Base-by-base conservation (phyloP, 768 basidiomycete species). In the Hypholoma fasciculare region DNA sequence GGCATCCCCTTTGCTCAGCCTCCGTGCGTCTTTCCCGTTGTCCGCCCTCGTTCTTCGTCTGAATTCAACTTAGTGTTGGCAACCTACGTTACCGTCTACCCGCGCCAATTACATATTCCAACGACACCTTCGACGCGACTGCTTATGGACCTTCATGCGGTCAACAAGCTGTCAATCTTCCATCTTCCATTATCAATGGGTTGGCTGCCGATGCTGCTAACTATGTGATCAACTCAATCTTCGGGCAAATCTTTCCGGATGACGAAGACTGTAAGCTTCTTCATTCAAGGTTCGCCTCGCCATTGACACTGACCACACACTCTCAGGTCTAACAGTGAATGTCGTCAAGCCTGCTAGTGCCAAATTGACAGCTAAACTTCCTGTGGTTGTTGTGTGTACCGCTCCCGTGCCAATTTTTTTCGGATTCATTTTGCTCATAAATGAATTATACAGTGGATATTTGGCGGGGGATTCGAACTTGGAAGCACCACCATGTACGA, bases 1-100 rank as follows among this genome's bases (percentile, higher is more conserved):
- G 82, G 83, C 2, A 82, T 86, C 39, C 84, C 83, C 1, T 86
- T 81, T 54, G 83, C 82, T 13, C 60, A 77, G 64, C 79, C 84
- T 20, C 82, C 83, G 84, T 86, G 58, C 60, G 79, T 65, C 27
- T 36, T 34, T 47, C 42, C 36, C 14, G 4, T 49, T 23, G 6
- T 27, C 14, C 8, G 7, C 39, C 40, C 9, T 27, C 27, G 40
- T 13, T 6, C 5, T 7, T 16, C 1, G 13, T 19, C 27, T 34
- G 7, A 3, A 23, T 13, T n/a, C 14, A 70, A 73, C 7, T 16
- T 34, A 58, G 57, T 2, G 42, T 58, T 7, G 57, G 57, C 13
- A 34, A 58, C 19, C 44, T 60, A 1, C 37, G 40, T 26, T 38
- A 44, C 36, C 73, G 76, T 9, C 69, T 79, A 1, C 81, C 82